A percentile compares a stretch with the other conserved stretches of the same genome.
Evolutionary conservation across 176 grass and related monocot species (phyloP).

Genomic region (Otatea glauca): DNA sequence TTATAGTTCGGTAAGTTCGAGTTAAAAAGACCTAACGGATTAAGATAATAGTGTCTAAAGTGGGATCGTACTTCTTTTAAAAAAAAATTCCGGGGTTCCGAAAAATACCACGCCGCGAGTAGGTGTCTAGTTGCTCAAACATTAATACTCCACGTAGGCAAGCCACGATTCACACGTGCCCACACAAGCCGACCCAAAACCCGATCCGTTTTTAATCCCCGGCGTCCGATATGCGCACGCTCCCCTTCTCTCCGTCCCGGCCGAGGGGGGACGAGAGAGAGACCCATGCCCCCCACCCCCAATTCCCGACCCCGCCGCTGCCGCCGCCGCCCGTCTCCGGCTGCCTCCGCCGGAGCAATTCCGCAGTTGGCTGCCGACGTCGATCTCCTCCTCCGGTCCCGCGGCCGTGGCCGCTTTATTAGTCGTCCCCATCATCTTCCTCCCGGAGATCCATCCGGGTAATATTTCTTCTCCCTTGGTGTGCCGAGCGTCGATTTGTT

Average conservation of each 20-base stretch:
- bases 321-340: background rate
- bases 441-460: constrained; percentile 29
- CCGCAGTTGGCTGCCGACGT: background rate
- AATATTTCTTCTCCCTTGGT: background rate
- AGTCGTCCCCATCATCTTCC: background rate
- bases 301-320: background rate
- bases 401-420: background rate
- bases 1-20: no score
- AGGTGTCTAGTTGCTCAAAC: no score
- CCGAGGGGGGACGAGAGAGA: background rate
- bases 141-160: no score
- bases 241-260: background rate
- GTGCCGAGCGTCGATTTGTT: background rate
- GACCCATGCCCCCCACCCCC: background rate
- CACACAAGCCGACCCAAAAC: background rate
- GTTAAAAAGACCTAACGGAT: no score
- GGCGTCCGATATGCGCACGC: background rate
- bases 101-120: no score
- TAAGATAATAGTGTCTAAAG: no score
- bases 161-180: background rate
- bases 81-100: no score
- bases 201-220: background rate
- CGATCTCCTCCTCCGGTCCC: background rate
- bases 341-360: background rate
- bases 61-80: no score